A percentile compares a stretch with the other conserved stretches of the same genome.
Evolutionary conservation across 116 monocot genomes (phyloP).

Genomic region (Dioscorea cayenensis): DNA sequence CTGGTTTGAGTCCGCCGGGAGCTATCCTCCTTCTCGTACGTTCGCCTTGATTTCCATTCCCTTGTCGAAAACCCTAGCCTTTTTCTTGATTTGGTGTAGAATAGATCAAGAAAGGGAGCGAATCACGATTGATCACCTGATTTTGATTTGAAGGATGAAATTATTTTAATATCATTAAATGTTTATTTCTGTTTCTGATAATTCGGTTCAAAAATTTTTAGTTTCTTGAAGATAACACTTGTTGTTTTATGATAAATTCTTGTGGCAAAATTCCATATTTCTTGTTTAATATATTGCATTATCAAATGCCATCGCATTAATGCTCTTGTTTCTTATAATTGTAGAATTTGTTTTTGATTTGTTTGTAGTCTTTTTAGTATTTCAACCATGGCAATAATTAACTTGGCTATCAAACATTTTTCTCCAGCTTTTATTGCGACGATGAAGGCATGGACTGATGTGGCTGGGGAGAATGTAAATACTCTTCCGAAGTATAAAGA

Average conservation of each 20-base stretch:
- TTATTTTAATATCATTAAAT: no score
- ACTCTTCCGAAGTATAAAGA: slow-evolving; percentile 26
- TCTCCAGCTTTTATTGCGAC: slow-evolving; percentile 40
- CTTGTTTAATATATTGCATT: background rate
- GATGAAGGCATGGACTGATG: slow-evolving; percentile 17
- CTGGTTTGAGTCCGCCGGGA: slow-evolving; percentile 58
- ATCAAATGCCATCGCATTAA: background rate
- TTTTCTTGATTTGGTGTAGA: background rate
- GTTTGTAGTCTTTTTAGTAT: background rate
- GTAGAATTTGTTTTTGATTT: background rate
- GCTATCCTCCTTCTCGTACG: slow-evolving; percentile 86
- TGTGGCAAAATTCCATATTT: no score
- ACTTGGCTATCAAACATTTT: background rate
- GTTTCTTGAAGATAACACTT: no score
- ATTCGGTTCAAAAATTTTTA: no score
- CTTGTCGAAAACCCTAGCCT: background rate
- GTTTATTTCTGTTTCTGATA: no score
- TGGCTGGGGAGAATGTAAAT: slow-evolving; percentile 22
- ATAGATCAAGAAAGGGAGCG: background rate
- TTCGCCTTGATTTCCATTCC: slow-evolving; percentile 13
- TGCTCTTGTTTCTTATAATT: background rate
- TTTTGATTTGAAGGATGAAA: no score
- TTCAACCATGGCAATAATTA: background rate
- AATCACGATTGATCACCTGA: background rate
- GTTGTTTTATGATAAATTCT: no score